These are phyloP conservation scores for Epithele typhae DNA, from an alignment of 768 basidiomycete genomes.

Conservation along the genomic window DNA sequence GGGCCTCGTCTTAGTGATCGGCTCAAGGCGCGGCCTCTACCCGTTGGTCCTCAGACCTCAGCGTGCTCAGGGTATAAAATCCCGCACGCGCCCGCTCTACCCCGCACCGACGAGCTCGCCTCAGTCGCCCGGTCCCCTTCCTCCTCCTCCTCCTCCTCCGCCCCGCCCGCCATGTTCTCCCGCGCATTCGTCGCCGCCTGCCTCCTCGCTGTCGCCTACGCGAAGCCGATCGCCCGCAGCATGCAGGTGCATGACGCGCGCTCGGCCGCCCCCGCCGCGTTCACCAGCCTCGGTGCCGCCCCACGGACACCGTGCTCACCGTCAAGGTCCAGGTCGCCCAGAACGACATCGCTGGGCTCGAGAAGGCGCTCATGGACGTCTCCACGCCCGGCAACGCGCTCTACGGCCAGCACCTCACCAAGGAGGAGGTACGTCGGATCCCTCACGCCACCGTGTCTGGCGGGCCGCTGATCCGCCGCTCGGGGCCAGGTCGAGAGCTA, in stretches of 20 bases:
- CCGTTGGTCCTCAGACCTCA: neutral
- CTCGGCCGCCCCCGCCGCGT: constrained; percentile 23
- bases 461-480: no score
- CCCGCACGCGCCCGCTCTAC: neutral
- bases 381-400: constrained; percentile 32
- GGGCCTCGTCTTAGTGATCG: no score
- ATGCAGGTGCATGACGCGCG: constrained; percentile 29
- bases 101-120: neutral
- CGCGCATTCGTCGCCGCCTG: constrained; percentile 11
- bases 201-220: constrained; percentile 12
- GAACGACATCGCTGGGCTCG: constrained; percentile 32
- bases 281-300: constrained; percentile 26
- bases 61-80: neutral
- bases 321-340: constrained; percentile 35
- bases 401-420: constrained; percentile 35
- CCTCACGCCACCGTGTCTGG: neutral
- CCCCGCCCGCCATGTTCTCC: constrained; percentile 14
- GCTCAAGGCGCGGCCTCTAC: neutral
- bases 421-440: constrained; percentile 32
- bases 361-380: constrained; percentile 32
- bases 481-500: constrained; percentile 22
- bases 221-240: constrained; percentile 18
- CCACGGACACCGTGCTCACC: constrained; percentile 27
- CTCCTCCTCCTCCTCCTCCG: neutral
- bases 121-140: neutral